phyloP scores from a whole-genome alignment of 306 rosid species.

The Quillaja saponaria region DNA sequence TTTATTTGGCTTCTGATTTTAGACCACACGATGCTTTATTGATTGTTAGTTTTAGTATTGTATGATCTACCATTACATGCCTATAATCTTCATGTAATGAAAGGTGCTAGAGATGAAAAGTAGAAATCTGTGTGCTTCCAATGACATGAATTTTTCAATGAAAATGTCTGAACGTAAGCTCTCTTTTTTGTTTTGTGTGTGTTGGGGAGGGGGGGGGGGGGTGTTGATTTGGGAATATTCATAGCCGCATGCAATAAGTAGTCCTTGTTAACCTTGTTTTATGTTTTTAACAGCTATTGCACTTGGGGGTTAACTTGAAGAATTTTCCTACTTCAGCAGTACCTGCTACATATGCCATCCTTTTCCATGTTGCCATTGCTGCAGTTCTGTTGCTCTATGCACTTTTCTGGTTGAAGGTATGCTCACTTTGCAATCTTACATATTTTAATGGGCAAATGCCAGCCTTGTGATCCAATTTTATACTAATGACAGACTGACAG shows the following conservation, averaged over 20 bases:
- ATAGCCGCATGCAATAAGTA: not conserved
- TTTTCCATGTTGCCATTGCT: constrained; percentile 75
- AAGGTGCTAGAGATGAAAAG: no score
- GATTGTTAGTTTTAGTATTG: no score
- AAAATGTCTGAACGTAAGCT: no score
- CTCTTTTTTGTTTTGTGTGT: no score
- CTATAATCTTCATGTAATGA: no score
- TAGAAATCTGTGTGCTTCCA: no score
- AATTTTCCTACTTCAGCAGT: constrained; percentile 69
- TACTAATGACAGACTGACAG: constrained; percentile 1
- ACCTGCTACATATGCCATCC: constrained; percentile 64
- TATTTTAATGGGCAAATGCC: not conserved
- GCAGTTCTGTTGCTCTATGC: constrained; percentile 79
- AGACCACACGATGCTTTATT: no score
- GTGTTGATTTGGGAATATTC: not conserved
- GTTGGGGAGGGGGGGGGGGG: no score
- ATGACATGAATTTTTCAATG: no score
- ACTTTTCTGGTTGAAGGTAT: constrained; percentile 97
- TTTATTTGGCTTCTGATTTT: no score
- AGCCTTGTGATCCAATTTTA: not conserved
- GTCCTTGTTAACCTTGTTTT: constrained; percentile 12
- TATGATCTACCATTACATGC: not conserved
- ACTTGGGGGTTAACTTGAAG: constrained; percentile 84
- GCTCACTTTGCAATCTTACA: constrained; percentile 15
- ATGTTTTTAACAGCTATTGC: constrained; percentile 56